phyloP scores from a whole-genome alignment of 2,329 filamentous ascomycete species.

The Gaeumannomyces tritici region DNA sequence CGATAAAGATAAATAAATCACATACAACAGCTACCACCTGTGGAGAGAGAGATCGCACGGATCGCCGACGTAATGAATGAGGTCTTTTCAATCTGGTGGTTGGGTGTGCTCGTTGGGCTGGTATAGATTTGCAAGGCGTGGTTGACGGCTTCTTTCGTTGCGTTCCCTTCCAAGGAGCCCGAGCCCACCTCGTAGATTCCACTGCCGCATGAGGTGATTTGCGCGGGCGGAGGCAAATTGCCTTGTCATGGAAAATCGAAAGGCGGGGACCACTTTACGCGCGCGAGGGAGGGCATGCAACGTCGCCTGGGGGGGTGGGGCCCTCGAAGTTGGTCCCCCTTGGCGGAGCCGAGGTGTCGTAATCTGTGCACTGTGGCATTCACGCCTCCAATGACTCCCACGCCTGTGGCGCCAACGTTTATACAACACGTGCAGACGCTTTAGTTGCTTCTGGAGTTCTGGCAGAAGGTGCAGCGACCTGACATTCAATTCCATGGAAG shows the following conservation, averaged over 20 bases:
- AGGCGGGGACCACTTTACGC: neutral
- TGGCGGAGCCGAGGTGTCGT: neutral
- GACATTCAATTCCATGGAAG: neutral
- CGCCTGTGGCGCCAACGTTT: neutral
- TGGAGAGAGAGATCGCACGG: neutral
- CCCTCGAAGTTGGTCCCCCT: neutral
- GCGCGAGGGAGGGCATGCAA: neutral
- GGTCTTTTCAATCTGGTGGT: neutral
- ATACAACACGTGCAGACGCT: neutral
- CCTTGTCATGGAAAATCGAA: neutral
- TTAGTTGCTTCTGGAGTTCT: neutral
- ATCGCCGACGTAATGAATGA: neutral
- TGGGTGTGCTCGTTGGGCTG: neutral
- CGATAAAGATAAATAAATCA: neutral
- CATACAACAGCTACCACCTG: neutral
- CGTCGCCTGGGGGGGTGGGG: too few relatives aligned
- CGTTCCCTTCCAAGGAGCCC: constrained; percentile 58
- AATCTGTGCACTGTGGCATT: neutral
- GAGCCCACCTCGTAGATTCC: neutral
- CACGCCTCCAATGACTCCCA: neutral
- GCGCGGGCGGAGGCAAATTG: neutral
- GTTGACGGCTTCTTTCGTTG: constrained; percentile 28
- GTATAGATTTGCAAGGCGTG: neutral
- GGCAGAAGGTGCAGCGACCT: too few relatives aligned
- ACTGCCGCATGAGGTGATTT: neutral